Base-by-base conservation (phyloP, 2,329 filamentous ascomycete species). In the Diaporthe citrichinensis region DNA sequence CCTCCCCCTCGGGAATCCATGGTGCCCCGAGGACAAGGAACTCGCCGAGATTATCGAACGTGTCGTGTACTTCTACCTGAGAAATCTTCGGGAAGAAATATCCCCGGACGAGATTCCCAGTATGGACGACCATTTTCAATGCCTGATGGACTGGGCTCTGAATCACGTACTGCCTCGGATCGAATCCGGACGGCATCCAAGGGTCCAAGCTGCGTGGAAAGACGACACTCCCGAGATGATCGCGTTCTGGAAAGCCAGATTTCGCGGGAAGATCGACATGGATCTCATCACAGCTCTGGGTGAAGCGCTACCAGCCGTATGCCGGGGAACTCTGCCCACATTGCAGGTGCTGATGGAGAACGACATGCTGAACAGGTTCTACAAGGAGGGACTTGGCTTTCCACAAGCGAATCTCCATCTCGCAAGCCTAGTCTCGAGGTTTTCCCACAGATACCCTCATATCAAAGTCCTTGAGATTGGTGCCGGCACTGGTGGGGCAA, bases 361-460 rank as follows among this genome's bases (percentile, higher is more conserved):
- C 61, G 77, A 80, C 39, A 77, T 81, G 28, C 77, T 84, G 1
- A 76, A 80, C 20, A 55, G 78, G 20, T 80, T 83, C 17, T 46
- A 46, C 17, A 46, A 20, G 44, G 44, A 46, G 7, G 44, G 44
- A 8, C 44, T 46, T 23, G 44, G 44, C 58, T 83, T 14, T 6
- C 31, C 9, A 2, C 36, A 39, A 10, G 36, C 36, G 36, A 39
- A 39, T 10, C 36, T 10, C 9, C 36, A 39, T 10, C 36, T 39
- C 9, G 36, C 36, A 39, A 39, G 36, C 36, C 36, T 39, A 39
- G 36, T 39, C 36, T 39, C 36, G 10, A 39, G 44, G 44, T 57
- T 83, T 14, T 12, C 31, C 9, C 44, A 65, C 28, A 23, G 51
- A 8, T 58, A 65, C 12, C 72, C 72, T n/a, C 46, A 23, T 2